phyloP scores from a whole-genome alignment of 805 yeast genomes.

The Monosporozyma servazzii region DNA sequence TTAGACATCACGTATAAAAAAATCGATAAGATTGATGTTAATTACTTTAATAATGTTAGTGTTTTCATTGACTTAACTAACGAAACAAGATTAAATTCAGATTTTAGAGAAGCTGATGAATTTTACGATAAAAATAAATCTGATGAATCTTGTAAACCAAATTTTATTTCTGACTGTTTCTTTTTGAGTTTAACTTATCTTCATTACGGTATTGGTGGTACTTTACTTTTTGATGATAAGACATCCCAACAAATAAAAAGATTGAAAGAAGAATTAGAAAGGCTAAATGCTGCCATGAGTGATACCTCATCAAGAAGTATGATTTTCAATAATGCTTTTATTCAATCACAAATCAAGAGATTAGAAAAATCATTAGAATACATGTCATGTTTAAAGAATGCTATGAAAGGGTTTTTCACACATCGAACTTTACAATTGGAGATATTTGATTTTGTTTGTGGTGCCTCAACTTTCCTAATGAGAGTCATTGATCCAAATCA shows the following conservation, averaged over 20 bases:
- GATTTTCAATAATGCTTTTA: background rate
- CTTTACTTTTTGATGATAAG: slow-evolving; percentile 47
- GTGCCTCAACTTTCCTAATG: slow-evolving; percentile 62
- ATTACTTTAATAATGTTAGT: slow-evolving; percentile 49
- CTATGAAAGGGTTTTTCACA: slow-evolving; percentile 55
- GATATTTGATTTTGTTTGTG: slow-evolving; percentile 68
- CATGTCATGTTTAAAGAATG: slow-evolving; percentile 40
- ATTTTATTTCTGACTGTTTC: slow-evolving; percentile 89
- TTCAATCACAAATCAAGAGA: slow-evolving; percentile 40
- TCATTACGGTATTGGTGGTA: slow-evolving; percentile 86
- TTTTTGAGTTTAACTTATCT: slow-evolving; percentile 68
- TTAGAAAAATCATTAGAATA: slow-evolving; percentile 36
- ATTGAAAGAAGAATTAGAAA: slow-evolving; percentile 31
- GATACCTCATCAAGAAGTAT: background rate
- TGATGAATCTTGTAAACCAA: slow-evolving; percentile 34
- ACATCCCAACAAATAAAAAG: slow-evolving; percentile 42
- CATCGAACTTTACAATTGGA: slow-evolving; percentile 51
- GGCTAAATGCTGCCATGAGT: slow-evolving; percentile 3
- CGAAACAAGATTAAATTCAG: slow-evolving; percentile 77
- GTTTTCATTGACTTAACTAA: slow-evolving; percentile 57
- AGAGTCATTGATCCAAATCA: slow-evolving; percentile 68
- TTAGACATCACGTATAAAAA: slow-evolving; percentile 56
- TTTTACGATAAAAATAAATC: slow-evolving; percentile 38
- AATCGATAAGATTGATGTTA: slow-evolving; percentile 65
- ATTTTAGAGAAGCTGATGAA: slow-evolving; percentile 57